These are phyloP conservation scores for Arthrobotrys pseudoclavata DNA, from an alignment of 2,329 filamentous ascomycete species.

Conservation along the genomic window DNA sequence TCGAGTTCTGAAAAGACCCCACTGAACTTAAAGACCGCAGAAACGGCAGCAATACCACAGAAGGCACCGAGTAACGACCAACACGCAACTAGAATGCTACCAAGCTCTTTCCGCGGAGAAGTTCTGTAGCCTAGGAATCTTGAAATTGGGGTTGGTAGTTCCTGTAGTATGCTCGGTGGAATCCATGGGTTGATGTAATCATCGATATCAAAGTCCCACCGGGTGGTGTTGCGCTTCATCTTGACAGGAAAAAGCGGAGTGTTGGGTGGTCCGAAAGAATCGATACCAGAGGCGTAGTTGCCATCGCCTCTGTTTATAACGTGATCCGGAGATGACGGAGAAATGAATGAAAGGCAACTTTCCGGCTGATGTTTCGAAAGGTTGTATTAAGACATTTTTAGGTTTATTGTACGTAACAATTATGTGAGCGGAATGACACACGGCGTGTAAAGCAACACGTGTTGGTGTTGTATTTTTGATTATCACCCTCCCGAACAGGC, in stretches of 20 bases:
- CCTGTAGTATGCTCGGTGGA: slow-evolving; percentile 75
- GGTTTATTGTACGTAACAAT: slow-evolving; percentile 52
- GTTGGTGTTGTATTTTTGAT: slow-evolving; percentile 26
- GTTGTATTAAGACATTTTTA: slow-evolving; percentile 34
- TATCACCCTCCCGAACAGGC: slow-evolving; percentile 2
- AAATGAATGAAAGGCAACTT: slow-evolving; percentile 3
- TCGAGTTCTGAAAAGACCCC: slow-evolving; percentile 71
- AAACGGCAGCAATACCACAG: slow-evolving; percentile 73
- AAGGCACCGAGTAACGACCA: slow-evolving; percentile 78
- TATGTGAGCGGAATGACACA: slow-evolving; percentile 37
- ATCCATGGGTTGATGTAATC: slow-evolving; percentile 78
- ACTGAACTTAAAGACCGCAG: slow-evolving; percentile 72
- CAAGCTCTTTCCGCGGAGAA: slow-evolving; percentile 63
- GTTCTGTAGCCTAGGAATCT: slow-evolving; percentile 77
- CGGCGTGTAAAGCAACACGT: slow-evolving; percentile 21
- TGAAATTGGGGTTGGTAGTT: slow-evolving; percentile 76
- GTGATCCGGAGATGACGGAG: slow-evolving; percentile 28
- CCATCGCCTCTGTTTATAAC: slow-evolving; percentile 17
- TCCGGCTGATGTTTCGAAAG: slow-evolving; percentile 18
- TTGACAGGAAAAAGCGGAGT: not conserved
- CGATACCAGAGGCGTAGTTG: not conserved
- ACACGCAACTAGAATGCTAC: slow-evolving; percentile 74
- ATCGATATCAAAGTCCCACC: slow-evolving; percentile 80
- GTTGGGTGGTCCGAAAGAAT: not conserved
- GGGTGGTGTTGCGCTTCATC: slow-evolving; percentile 15